Conservation (phyloP, 305 asterid species). For the Rubia tinctorum region DNA sequence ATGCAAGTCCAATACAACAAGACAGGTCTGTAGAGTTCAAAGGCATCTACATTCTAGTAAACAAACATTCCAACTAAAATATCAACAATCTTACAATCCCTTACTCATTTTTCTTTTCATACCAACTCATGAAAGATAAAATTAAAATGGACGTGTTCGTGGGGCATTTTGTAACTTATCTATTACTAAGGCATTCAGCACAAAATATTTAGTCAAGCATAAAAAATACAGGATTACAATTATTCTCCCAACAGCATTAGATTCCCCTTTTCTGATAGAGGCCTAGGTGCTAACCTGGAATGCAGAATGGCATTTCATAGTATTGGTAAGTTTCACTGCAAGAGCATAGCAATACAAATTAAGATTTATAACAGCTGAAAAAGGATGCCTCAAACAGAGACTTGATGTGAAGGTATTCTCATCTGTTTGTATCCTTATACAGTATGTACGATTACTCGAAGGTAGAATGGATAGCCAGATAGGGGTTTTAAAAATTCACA, state of each 20-base stretch:
- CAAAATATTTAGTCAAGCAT: not conserved
- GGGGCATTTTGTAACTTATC: not conserved
- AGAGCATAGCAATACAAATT: conserved; percentile 33
- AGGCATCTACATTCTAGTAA: not conserved
- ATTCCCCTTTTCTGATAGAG: conserved; percentile 18
- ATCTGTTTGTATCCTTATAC: not conserved
- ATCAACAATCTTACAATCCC: not conserved
- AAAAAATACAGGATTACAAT: not conserved
- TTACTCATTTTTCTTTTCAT: not conserved
- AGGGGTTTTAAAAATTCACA: not conserved
- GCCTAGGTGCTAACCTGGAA: conserved; percentile 68
- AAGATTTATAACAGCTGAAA: conserved; percentile 22
- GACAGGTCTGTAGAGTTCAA: not conserved
- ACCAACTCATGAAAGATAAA: not conserved
- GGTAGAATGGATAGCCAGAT: not conserved
- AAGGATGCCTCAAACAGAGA: conserved; percentile 7
- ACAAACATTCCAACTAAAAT: not conserved
- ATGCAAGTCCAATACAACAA: not conserved
- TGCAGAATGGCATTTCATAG: conserved; percentile 87
- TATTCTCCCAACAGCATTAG: not conserved
- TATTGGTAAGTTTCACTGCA: conserved; percentile 95
- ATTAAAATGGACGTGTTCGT: not conserved
- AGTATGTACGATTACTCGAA: too few species aligned
- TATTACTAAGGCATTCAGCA: not conserved
- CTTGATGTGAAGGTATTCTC: not conserved